phyloP scores from a whole-genome alignment of 169 alveolate species.

The Pseudocohnilembus persalinus region DNA sequence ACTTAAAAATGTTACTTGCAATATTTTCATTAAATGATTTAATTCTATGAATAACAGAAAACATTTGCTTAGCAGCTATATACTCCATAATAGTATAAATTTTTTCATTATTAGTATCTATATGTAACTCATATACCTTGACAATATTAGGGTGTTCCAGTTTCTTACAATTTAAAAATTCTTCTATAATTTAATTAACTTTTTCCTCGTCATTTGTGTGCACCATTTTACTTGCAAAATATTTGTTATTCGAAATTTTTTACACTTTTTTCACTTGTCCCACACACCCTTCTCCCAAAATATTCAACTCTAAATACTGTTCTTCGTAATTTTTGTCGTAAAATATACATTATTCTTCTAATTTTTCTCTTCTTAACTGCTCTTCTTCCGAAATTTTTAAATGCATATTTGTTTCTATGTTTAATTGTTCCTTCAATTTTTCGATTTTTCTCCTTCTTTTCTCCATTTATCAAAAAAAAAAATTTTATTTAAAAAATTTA shows the following conservation, averaged over 20 bases:
- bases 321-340: not conserved
- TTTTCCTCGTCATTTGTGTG: constrained; percentile 58
- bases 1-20: constrained; percentile 26
- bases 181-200: constrained; percentile 55
- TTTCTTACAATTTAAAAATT: constrained; percentile 57
- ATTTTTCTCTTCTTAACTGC: not conserved
- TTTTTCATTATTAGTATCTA: constrained; percentile 28
- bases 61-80: constrained; percentile 37
- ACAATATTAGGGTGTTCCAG: constrained; percentile 71
- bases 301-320: constrained; percentile 11
- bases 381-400: not conserved
- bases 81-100: constrained; percentile 25
- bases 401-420: not conserved
- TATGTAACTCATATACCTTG: constrained; percentile 62
- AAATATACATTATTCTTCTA: not conserved
- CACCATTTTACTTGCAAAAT: constrained; percentile 57
- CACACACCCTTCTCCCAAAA: constrained; percentile 51
- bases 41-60: constrained; percentile 31
- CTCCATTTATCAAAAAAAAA: too few relatives aligned
- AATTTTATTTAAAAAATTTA: too few relatives aligned
- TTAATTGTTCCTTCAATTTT: not conserved
- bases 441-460: too few relatives aligned
- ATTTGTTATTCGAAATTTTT: constrained; percentile 14
- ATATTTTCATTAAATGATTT: constrained; percentile 32
- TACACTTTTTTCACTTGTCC: constrained; percentile 44